phyloP scores from a whole-genome alignment of 2,329 filamentous ascomycete genomes.

The Pestalotiopsis sp. region DNA sequence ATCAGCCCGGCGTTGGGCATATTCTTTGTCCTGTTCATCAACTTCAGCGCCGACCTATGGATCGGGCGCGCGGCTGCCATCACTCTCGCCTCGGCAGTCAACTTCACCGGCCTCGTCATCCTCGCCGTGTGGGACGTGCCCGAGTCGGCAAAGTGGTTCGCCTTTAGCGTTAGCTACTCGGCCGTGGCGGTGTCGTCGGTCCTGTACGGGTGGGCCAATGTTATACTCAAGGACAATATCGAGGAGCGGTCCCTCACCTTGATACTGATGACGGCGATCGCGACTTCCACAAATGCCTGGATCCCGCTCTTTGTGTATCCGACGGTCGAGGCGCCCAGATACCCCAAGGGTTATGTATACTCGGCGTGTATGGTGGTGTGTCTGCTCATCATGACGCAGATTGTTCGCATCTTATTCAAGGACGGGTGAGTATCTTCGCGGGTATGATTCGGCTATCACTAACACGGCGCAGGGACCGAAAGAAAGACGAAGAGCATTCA shows the following conservation, averaged over 20 bases:
- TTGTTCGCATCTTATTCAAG: constrained; percentile 5
- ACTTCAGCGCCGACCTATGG: constrained; percentile 57
- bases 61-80: constrained; percentile 58
- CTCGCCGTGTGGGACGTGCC: constrained; percentile 59
- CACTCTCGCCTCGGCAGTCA: constrained; percentile 51
- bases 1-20: constrained; percentile 58
- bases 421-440: not conserved
- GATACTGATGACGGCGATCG: constrained; percentile 53
- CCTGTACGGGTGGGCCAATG: constrained; percentile 60
- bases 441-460: not conserved
- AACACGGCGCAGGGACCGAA: not conserved
- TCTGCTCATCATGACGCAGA: constrained; percentile 10
- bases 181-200: constrained; percentile 56
- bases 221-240: constrained; percentile 44
- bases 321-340: constrained; percentile 45
- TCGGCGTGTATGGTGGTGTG: constrained; percentile 9
- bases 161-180: constrained; percentile 50
- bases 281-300: constrained; percentile 59
- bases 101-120: constrained; percentile 55
- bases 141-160: constrained; percentile 55
- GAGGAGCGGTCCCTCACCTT: constrained; percentile 51
- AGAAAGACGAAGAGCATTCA: not conserved
- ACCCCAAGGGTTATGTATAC: constrained; percentile 39
- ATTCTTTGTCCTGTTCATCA: constrained; percentile 55
- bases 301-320: constrained; percentile 54